Evolutionary conservation across 1,284 basidiomycete species (phyloP).

Genomic region (Ceratobasidium sp.): DNA sequence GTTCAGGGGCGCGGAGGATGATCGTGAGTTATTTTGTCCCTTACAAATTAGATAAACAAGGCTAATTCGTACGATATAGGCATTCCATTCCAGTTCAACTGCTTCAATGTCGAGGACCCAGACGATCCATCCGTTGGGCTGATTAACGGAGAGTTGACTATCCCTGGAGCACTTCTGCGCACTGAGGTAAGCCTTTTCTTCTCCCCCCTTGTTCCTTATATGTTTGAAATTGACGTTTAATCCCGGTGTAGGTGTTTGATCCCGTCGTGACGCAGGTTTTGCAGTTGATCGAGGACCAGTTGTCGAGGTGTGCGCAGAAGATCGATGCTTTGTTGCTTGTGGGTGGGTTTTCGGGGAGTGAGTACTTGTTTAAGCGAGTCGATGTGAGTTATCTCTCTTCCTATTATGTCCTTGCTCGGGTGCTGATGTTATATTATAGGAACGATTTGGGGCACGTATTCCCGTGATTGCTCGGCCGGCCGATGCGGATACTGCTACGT

Average conservation of each 20-base stretch:
- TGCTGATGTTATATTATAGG: constrained; percentile 60
- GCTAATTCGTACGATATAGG: constrained; percentile 60
- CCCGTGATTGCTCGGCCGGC: constrained; percentile 80
- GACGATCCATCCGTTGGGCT: constrained; percentile 69
- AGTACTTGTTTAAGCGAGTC: constrained; percentile 80
- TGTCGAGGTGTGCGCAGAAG: constrained; percentile 70
- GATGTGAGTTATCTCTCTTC: constrained; percentile 65
- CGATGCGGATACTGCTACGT: constrained; percentile 85
- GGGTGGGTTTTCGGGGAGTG: constrained; percentile 85
- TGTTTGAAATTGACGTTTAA: not conserved
- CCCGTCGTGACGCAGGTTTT: constrained; percentile 81
- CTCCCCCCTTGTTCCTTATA: not conserved
- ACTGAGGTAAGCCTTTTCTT: constrained; percentile 63
- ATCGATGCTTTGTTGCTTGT: constrained; percentile 84
- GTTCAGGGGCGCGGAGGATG: constrained; percentile 77
- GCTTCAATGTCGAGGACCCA: constrained; percentile 54
- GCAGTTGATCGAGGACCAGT: constrained; percentile 80
- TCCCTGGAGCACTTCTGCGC: constrained; percentile 80
- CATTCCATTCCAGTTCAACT: constrained; percentile 78
- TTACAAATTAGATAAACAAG: not conserved
- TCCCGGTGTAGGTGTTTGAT: constrained; percentile 68
- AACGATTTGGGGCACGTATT: constrained; percentile 72
- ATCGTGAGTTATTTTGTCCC: constrained; percentile 64
- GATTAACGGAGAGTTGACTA: constrained; percentile 80
- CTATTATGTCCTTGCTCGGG: too few species aligned